Conservation (phyloP, 192 early-diverging fungal species). For the Mycoemilia scoparia region DNA sequence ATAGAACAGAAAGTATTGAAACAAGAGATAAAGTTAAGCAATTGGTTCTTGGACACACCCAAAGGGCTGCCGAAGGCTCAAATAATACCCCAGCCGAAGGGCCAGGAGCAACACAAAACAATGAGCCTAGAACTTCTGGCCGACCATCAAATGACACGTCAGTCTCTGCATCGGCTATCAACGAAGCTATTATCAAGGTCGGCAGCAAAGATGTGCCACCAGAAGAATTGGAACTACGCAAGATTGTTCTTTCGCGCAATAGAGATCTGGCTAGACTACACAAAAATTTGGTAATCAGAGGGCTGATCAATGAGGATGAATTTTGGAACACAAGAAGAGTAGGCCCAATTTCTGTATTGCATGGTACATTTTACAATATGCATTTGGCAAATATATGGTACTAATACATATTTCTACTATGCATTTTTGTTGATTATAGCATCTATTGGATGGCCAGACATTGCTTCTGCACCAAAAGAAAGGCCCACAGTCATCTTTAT, state of each 20-base stretch:
- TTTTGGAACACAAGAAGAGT: constrained; percentile 83
- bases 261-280: constrained; percentile 51
- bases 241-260: constrained; percentile 44
- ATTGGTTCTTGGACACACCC: not conserved
- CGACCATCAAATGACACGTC: constrained; percentile 2
- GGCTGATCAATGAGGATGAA: constrained; percentile 72
- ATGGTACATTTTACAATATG: not conserved
- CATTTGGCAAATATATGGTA: constrained; percentile 3
- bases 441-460: constrained; percentile 53
- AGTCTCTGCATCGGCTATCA: constrained; percentile 4
- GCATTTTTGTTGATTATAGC: constrained; percentile 11
- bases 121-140: constrained; percentile 1
- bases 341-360: constrained; percentile 6
- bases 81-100: constrained; percentile 1
- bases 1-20: no score
- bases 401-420: not conserved
- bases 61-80: not conserved
- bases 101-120: not conserved
- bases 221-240: constrained; percentile 42
- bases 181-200: constrained; percentile 23
- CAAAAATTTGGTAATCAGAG: constrained; percentile 53
- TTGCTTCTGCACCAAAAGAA: constrained; percentile 54
- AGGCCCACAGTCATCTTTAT: constrained; percentile 56
- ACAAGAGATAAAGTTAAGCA: no score
- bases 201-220: constrained; percentile 21